A percentile compares a stretch with the other conserved stretches of the same genome.
Evolutionary conservation across 2,329 filamentous ascomycete genomes (phyloP).

Genomic region (Cladosporium colombiae): DNA sequence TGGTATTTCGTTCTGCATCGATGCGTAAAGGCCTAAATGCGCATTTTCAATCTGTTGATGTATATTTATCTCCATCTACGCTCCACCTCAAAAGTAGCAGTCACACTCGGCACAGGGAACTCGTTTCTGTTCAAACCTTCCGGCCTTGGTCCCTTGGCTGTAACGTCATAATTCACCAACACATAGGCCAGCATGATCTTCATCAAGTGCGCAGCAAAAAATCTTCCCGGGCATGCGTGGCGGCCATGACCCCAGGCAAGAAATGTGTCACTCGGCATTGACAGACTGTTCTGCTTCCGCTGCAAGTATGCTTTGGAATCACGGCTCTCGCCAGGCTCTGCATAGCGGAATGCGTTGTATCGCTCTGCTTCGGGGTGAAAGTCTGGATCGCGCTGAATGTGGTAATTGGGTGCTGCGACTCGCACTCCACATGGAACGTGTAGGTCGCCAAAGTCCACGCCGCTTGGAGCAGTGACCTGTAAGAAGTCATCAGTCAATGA

Average conservation of each 20-base stretch:
- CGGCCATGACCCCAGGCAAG: conserved; percentile 30
- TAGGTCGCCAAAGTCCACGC: conserved; percentile 28
- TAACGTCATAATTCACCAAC: conserved; percentile 45
- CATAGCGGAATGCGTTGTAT: conserved; percentile 35
- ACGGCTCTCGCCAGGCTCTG: conserved; percentile 13
- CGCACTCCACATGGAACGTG: conserved; percentile 29
- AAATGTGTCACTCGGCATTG: conserved; percentile 28
- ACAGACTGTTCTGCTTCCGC: conserved; percentile 24
- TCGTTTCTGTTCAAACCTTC: conserved; percentile 12
- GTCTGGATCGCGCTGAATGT: conserved; percentile 31
- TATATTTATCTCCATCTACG: no score
- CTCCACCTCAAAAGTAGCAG: neutral
- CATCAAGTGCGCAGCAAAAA: conserved; percentile 51
- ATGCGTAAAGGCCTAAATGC: no score
- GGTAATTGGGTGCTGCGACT: conserved; percentile 25
- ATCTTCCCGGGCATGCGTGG: conserved; percentile 43
- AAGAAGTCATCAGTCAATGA: no score
- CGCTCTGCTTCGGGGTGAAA: conserved; percentile 29
- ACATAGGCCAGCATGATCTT: conserved; percentile 48
- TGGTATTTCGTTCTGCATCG: no score
- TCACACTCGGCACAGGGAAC: neutral
- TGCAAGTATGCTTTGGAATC: conserved; percentile 12
- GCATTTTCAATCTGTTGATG: no score
- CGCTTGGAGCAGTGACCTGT: conserved; percentile 29
- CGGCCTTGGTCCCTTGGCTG: conserved; percentile 21